These are phyloP conservation scores for Microcos paniculata DNA, from an alignment of 345 rosid species.

Conservation along the genomic window DNA sequence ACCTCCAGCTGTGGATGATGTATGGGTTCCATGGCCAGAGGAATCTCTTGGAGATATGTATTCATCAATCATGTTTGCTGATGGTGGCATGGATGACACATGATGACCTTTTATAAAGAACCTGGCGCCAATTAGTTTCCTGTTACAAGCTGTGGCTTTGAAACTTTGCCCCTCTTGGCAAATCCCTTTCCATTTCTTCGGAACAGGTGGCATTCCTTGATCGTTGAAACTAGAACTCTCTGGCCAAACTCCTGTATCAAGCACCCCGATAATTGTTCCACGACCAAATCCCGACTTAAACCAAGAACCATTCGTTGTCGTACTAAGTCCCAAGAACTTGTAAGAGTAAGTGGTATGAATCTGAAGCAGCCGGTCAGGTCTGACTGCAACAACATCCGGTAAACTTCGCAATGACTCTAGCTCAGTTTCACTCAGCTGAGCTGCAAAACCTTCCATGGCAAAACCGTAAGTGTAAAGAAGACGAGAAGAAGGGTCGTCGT, in stretches of 20 bases:
- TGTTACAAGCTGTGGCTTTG: slow-evolving; percentile 58
- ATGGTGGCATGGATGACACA: slow-evolving; percentile 42
- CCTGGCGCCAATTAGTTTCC: slow-evolving; percentile 82
- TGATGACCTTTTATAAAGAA: slow-evolving; percentile 79
- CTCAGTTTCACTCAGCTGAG: slow-evolving; percentile 66
- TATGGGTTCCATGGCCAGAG: slow-evolving; percentile 89
- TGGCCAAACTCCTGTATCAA: slow-evolving; percentile 93
- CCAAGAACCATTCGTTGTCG: slow-evolving; percentile 54
- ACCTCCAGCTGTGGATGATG: slow-evolving; percentile 88
- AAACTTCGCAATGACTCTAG: slow-evolving; percentile 36
- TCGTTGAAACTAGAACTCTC: slow-evolving; percentile 89
- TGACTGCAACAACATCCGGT: slow-evolving; percentile 66
- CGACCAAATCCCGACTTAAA: slow-evolving; percentile 54
- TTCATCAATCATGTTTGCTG: slow-evolving; percentile 45
- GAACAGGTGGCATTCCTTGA: slow-evolving; percentile 60
- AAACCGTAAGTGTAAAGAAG: slow-evolving; percentile 83
- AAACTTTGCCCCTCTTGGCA: slow-evolving; percentile 80
- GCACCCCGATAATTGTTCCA: slow-evolving; percentile 69
- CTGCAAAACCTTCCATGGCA: slow-evolving; percentile 88
- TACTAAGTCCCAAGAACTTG: slow-evolving; percentile 71
- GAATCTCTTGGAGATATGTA: slow-evolving; percentile 79
- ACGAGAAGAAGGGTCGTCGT: slow-evolving; percentile 58
- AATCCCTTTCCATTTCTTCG: slow-evolving; percentile 74
- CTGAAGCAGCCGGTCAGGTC: slow-evolving; percentile 66
- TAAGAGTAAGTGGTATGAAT: slow-evolving; percentile 87